These are phyloP conservation scores for Periconia sp. DNA, from an alignment of 2,329 filamentous ascomycete genomes.

Conservation along the genomic window DNA sequence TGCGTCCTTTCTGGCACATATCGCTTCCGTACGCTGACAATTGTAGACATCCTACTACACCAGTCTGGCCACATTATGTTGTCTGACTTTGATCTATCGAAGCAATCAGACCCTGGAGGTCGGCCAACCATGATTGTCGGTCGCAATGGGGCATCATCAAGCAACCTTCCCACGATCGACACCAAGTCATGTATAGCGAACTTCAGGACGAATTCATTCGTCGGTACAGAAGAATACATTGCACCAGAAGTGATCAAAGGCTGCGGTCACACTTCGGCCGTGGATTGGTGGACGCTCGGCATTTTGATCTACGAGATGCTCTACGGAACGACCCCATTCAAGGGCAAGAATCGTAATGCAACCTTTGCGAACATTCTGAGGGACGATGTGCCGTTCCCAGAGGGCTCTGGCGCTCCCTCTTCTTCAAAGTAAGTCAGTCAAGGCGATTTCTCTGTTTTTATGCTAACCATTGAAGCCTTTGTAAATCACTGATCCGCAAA, in stretches of 20 bases:
- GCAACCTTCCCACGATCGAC: slow-evolving; percentile 92
- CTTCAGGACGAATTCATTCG: slow-evolving; percentile 98
- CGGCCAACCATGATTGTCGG: slow-evolving; percentile 97
- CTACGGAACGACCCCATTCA: slow-evolving; percentile 97
- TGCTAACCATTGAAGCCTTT: slow-evolving; percentile 68
- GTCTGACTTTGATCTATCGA: slow-evolving; percentile 97
- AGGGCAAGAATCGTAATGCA: slow-evolving; percentile 97
- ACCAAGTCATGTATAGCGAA: slow-evolving; percentile 98
- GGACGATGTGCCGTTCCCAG: slow-evolving; percentile 95
- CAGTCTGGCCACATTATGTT: slow-evolving; percentile 99
- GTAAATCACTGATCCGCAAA: slow-evolving; percentile 95
- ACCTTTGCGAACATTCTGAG: slow-evolving; percentile 97
- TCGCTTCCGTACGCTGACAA: slow-evolving; percentile 44
- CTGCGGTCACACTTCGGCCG: slow-evolving; percentile 95
- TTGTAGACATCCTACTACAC: slow-evolving; percentile 88
- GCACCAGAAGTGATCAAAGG: slow-evolving; percentile 99
- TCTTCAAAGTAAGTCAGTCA: slow-evolving; percentile 82
- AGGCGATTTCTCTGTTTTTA: background rate
- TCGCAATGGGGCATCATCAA: slow-evolving; percentile 80
- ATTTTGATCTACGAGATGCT: slow-evolving; percentile 99
- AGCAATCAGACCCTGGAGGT: slow-evolving; percentile 94
- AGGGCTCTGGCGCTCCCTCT: slow-evolving; percentile 80
- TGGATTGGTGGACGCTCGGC: slow-evolving; percentile 98
- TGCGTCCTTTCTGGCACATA: slow-evolving; percentile 56
- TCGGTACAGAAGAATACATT: slow-evolving; percentile 98